Percentiles rank a stretch among this genome's conserved stretches.
phyloP scores from a whole-genome alignment of 257 asterid genomes.

The Buddleja alternifolia region DNA sequence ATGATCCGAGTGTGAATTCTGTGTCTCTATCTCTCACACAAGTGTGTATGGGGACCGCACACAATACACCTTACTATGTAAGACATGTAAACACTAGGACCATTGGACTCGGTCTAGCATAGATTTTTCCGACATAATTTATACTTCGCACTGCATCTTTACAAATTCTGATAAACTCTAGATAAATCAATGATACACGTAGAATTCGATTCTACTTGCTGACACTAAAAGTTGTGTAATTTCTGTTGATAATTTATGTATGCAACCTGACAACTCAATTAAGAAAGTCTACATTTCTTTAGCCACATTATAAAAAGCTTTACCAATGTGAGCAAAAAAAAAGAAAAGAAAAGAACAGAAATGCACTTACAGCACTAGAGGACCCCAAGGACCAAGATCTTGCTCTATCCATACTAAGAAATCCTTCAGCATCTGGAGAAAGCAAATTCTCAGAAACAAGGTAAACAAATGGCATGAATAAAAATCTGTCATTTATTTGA shows the following conservation, averaged over 20 bases:
- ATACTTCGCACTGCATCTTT: neutral
- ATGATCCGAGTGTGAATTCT: no score
- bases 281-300: neutral
- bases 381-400: constrained; percentile 99
- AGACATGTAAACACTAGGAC: no score
- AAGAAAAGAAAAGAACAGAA: no score
- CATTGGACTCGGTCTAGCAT: no score
- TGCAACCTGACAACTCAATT: neutral
- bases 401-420: constrained; percentile 86
- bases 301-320: neutral
- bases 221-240: neutral
- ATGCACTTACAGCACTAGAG: constrained; percentile 86
- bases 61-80: no score
- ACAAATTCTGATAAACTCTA: neutral
- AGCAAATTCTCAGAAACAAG: constrained; percentile 5
- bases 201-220: neutral
- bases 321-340: constrained; percentile 14
- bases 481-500: constrained; percentile 19
- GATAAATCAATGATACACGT: constrained; percentile 2
- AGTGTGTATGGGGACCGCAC: no score
- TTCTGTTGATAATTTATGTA: neutral
- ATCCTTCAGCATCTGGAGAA: constrained; percentile 78
- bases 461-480: constrained; percentile 10
- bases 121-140: no score
- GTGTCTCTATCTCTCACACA: no score